Conservation (phyloP, 2,329 filamentous ascomycete species). For the Myotisia sp. region DNA sequence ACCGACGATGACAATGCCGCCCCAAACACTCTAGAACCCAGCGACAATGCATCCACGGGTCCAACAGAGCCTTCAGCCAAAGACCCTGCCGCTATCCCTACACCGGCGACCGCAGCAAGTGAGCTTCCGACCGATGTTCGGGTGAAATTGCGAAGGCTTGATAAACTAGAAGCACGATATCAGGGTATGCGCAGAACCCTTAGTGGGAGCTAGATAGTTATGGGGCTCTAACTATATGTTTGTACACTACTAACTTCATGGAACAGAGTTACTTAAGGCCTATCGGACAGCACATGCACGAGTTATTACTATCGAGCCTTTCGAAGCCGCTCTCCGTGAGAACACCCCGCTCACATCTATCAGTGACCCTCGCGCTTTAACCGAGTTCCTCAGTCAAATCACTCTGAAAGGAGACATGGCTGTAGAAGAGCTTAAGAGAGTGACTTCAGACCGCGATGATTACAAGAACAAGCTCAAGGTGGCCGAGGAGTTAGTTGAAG, state of each 20-base stretch:
- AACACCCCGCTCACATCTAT: slow-evolving; percentile 87
- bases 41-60: slow-evolving; percentile 8
- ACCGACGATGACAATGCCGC: slow-evolving; percentile 17
- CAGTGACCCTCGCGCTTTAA: slow-evolving; percentile 63
- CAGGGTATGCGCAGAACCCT: slow-evolving; percentile 45
- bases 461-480: slow-evolving; percentile 64
- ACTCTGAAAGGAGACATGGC: slow-evolving; percentile 83
- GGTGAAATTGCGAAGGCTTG: slow-evolving; percentile 66
- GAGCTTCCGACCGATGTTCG: slow-evolving; percentile 63
- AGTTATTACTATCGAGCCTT: slow-evolving; percentile 76
- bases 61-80: slow-evolving; percentile 16
- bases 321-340: slow-evolving; percentile 80
- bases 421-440: slow-evolving; percentile 78
- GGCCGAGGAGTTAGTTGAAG: slow-evolving; percentile 47
- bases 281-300: slow-evolving; percentile 84
- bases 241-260: slow-evolving; percentile 7
- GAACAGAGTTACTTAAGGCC: slow-evolving; percentile 66
- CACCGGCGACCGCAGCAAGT: slow-evolving; percentile 17
- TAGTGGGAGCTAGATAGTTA: background rate
- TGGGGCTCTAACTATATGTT: background rate
- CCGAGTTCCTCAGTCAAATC: slow-evolving; percentile 81
- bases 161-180: slow-evolving; percentile 78
- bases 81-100: slow-evolving; percentile 6
- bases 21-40: slow-evolving; percentile 9
- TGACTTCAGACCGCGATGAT: slow-evolving; percentile 67